These are phyloP conservation scores for Cyamopsis tetragonoloba DNA, from an alignment of 306 rosid species.

Conservation along the genomic window DNA sequence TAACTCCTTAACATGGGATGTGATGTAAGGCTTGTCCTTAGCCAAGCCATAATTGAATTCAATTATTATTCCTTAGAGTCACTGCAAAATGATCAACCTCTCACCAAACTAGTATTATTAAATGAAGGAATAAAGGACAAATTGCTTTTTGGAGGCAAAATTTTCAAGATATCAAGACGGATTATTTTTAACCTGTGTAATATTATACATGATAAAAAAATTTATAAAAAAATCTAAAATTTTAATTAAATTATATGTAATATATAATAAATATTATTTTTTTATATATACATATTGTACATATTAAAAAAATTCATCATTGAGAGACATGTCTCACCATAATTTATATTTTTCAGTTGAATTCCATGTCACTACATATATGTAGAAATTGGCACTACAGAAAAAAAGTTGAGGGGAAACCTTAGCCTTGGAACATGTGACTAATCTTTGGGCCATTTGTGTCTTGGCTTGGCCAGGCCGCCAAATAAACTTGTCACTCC, in stretches of 20 bases:
- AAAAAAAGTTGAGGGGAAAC: not conserved
- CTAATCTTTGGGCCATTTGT: conserved; percentile 38
- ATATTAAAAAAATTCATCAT: no score
- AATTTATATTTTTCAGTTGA: not conserved
- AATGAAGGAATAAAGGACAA: not conserved
- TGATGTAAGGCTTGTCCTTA: not conserved
- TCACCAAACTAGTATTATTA: not conserved
- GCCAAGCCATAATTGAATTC: not conserved
- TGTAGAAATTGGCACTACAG: not conserved
- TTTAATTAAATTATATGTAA: no score
- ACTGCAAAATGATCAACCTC: not conserved
- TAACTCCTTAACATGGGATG: not conserved
- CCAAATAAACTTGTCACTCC: conserved; percentile 19
- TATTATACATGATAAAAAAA: no score
- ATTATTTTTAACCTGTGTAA: no score
- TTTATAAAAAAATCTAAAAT: no score
- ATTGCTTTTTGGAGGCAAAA: not conserved
- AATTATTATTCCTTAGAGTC: not conserved
- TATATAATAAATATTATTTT: no score
- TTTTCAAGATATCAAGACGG: not conserved
- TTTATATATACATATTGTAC: no score
- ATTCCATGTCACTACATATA: not conserved
- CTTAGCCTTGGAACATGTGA: not conserved
- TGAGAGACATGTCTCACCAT: not conserved
- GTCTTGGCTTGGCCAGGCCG: conserved; percentile 43